These are phyloP conservation scores for Parasarocladium wereldwijsianum DNA, from an alignment of 2,329 filamentous ascomycete genomes.

Conservation along the genomic window DNA sequence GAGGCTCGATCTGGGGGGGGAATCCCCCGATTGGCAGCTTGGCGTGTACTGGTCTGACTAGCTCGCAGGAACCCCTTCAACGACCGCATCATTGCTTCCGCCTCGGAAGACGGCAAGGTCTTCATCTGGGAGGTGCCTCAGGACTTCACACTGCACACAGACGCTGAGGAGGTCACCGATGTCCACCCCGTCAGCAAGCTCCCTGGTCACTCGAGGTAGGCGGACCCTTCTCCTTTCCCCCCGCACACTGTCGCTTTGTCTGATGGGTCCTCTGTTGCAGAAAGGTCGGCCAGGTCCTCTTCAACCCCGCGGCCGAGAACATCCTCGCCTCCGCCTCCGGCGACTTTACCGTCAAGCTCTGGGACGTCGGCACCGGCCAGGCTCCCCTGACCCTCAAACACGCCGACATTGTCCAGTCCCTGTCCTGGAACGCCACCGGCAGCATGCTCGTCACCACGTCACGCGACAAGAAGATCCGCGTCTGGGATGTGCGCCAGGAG, in stretches of 20 bases:
- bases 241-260: no score
- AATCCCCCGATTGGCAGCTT: no score
- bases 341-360: constrained; percentile 88
- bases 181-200: constrained; percentile 71
- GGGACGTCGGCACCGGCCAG: constrained; percentile 76
- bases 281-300: constrained; percentile 95
- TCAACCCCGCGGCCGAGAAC: constrained; percentile 93
- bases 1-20: no score
- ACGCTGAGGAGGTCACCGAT: constrained; percentile 71
- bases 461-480: constrained; percentile 91
- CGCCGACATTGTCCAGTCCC: constrained; percentile 81
- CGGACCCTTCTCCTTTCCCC: no score
- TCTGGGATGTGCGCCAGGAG: constrained; percentile 96
- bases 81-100: constrained; percentile 81
- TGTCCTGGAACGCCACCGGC: constrained; percentile 90
- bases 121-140: constrained; percentile 93
- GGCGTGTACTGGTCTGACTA: no score
- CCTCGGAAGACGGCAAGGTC: constrained; percentile 92
- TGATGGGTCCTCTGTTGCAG: no score
- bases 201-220: constrained; percentile 71
- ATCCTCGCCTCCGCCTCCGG: constrained; percentile 90
- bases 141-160: constrained; percentile 69
- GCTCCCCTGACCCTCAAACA: constrained; percentile 66
- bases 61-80: constrained; percentile 96
- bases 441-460: constrained; percentile 81